A percentile compares a stretch with the other conserved stretches of the same genome.
Conservation (phyloP, 495 filamentous ascomycete species). For the Neurospora sp. region DNA sequence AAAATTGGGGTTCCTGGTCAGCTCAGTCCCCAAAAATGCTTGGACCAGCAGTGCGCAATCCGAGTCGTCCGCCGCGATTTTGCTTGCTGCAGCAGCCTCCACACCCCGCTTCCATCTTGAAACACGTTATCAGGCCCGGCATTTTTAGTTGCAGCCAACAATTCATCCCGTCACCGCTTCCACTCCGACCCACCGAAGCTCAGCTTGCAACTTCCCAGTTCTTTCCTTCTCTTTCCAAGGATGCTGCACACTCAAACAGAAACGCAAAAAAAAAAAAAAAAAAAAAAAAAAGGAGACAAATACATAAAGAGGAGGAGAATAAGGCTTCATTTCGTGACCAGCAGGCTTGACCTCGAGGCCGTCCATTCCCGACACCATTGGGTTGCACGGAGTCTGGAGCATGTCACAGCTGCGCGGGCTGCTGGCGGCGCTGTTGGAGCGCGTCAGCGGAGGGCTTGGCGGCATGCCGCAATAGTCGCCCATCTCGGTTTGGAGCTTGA, state of each 20-base stretch:
- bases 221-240: background rate
- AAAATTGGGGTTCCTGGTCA: constrained; percentile 26
- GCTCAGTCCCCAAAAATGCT: constrained; percentile 18
- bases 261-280: constrained; percentile 2
- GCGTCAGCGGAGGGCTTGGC: constrained; percentile 80
- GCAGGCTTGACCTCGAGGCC: constrained; percentile 73
- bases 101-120: background rate
- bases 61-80: background rate
- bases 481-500: constrained; percentile 75
- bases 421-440: constrained; percentile 71
- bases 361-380: constrained; percentile 65
- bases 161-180: background rate
- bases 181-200: background rate
- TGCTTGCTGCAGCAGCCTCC: background rate
- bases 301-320: constrained; percentile 79
- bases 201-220: background rate
- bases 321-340: constrained; percentile 56
- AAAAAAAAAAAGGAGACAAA: constrained; percentile 13
- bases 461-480: constrained; percentile 59
- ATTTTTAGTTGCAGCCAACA: background rate
- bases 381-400: constrained; percentile 73
- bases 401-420: constrained; percentile 74
- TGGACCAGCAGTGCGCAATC: background rate
- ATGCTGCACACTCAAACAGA: constrained; percentile 4
- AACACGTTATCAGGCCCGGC: background rate